Base-by-base conservation (phyloP, 75 land plant genomes). In the Picea sitchensis region DNA sequence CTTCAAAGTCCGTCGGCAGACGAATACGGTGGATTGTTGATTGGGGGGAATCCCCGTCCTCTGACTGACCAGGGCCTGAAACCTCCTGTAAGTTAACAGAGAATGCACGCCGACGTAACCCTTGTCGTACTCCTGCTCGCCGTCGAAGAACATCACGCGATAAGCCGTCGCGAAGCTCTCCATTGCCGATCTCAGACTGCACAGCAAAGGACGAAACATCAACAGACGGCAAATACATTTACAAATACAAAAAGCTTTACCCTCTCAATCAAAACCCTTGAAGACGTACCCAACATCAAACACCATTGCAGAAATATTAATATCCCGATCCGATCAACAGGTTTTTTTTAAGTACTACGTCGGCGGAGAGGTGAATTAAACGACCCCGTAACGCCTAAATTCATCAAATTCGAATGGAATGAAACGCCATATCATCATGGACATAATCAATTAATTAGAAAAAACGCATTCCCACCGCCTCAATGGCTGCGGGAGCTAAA, bases 61-160 rank as follows among this genome's bases (percentile, higher is more conserved):
- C 74, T 83, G 88, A 79, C 90, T 80, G 34, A 95, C 59, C 21
- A 84, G 21, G 20, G 82, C 78, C 79, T 86, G 93, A 76, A 95
- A 87, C 17, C 76, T 57, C 89, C 89, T 93, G 88, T 82, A 91
- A 9, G 81, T 71, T 32, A 84, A 73, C 71, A 83, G 77, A 15
- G 98, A 84, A 78, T 88, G 80, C 8, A 95, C 79, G 4, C 83
- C 81, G 32, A 95, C 81, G 32, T 83, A 41, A 12, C 96, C 98
- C 83, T 90, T 86, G 79, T 90, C 81, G 61, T 81, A 85, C 67
- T 90, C 91, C 62, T 77, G 76, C 68, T 91, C 96, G n/a, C 98
- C 98, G 77, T 95, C 96, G 83, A 75, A 85, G 80, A 93, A 93
- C 20, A 85, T 73, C 63, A 93, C 89, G 54, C 89, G 92, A 65